phyloP scores from a whole-genome alignment of 1,284 basidiomycete species.

The Apiotrichum siamense region DNA sequence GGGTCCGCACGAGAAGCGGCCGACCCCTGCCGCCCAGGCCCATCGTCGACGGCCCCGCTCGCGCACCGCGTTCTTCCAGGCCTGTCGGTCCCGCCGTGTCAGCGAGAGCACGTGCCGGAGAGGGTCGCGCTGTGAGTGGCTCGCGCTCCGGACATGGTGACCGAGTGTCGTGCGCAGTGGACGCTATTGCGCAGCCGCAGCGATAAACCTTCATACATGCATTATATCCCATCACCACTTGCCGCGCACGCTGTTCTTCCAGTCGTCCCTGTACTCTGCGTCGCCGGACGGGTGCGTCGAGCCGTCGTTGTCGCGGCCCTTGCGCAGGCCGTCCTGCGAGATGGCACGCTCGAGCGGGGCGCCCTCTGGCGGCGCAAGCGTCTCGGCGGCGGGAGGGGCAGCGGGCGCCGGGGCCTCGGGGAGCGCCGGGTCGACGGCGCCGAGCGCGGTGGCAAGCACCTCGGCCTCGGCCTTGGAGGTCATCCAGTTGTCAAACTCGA shows the following conservation, averaged over 20 bases:
- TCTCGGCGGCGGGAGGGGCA: neutral
- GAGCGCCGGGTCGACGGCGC: neutral
- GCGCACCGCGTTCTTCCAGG: too few species aligned
- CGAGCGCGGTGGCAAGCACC: neutral
- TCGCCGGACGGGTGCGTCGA: constrained; percentile 7
- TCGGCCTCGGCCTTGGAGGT: constrained; percentile 1
- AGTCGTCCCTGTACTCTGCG: neutral
- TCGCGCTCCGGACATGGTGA: too few species aligned
- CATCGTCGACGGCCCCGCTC: too few species aligned
- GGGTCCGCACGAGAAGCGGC: too few species aligned
- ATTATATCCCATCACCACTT: neutral
- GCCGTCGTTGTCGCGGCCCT: constrained; percentile 5
- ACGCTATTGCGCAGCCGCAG: too few species aligned
- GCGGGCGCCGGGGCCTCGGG: neutral
- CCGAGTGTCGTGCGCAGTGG: too few species aligned
- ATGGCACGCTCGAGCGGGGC: neutral
- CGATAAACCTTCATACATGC: too few species aligned
- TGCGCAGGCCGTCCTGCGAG: neutral
- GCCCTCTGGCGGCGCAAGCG: too few species aligned
- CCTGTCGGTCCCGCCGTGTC: too few species aligned
- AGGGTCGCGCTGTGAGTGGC: too few species aligned
- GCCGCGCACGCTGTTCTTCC: neutral
- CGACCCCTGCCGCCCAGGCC: too few species aligned
- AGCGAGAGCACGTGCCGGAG: too few species aligned
- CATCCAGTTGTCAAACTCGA: constrained; percentile 8